phyloP scores from a whole-genome alignment of 257 asterid species.

The Solanum ossicruentum region DNA sequence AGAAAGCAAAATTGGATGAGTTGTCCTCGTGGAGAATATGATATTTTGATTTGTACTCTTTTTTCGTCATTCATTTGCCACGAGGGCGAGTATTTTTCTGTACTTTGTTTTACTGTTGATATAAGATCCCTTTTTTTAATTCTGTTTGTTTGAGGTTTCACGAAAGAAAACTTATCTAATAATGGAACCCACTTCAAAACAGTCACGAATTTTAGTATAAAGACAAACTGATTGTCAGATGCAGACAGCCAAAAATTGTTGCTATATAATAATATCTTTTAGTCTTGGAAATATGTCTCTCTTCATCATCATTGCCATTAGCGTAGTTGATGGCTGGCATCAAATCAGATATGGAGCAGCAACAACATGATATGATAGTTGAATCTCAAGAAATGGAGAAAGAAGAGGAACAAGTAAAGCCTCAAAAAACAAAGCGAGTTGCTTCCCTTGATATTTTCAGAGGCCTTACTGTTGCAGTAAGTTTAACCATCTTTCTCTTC shows the following conservation, averaged over 20 bases:
- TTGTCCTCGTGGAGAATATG: neutral
- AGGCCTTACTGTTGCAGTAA: constrained; percentile 73
- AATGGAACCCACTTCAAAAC: neutral
- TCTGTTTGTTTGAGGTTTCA: neutral
- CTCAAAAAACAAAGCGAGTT: constrained; percentile 30
- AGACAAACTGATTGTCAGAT: neutral
- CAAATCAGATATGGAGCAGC: constrained; percentile 17
- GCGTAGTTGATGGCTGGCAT: constrained; percentile 27
- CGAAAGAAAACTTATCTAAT: neutral
- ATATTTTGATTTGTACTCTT: neutral
- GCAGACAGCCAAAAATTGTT: neutral
- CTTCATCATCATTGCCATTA: neutral
- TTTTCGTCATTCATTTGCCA: neutral
- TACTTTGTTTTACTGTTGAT: neutral
- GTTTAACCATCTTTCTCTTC: neutral
- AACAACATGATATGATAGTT: constrained; percentile 14
- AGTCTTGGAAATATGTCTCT: neutral
- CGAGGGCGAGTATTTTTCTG: neutral
- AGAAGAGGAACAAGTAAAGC: neutral
- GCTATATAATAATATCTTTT: neutral
- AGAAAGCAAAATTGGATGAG: neutral
- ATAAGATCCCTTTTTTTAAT: neutral
- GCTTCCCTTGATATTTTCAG: constrained; percentile 70
- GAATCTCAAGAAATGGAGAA: constrained; percentile 18
- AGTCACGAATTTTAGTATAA: neutral